Percentiles rank a stretch among this genome's conserved stretches.
phyloP scores from a whole-genome alignment of 768 basidiomycete genomes.

The Coprinopsis cinerea region DNA sequence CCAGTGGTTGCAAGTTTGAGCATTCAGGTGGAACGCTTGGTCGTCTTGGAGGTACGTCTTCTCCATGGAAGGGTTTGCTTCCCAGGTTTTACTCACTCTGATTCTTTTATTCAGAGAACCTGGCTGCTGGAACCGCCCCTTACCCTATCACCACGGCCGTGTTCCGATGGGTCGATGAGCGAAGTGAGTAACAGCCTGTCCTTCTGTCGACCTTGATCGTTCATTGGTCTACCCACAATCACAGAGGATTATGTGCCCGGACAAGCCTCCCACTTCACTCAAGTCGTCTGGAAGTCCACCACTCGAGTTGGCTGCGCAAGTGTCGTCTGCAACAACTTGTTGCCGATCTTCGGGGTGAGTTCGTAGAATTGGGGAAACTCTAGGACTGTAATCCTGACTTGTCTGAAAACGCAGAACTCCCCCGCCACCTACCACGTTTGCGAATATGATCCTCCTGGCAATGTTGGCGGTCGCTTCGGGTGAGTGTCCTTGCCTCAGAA shows the following conservation, averaged over 20 bases:
- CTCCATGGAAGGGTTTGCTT: not conserved
- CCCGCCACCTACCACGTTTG: slow-evolving; percentile 58
- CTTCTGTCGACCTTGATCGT: not conserved
- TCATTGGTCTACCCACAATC: not conserved
- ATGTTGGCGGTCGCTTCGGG: slow-evolving; percentile 57
- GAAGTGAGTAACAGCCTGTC: slow-evolving; percentile 52
- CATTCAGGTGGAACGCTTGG: slow-evolving; percentile 68
- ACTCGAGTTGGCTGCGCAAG: slow-evolving; percentile 51
- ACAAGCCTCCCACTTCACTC: slow-evolving; percentile 52
- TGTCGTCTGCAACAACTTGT: slow-evolving; percentile 46
- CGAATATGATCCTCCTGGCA: slow-evolving; percentile 62
- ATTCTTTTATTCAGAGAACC: slow-evolving; percentile 47
- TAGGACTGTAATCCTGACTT: not conserved
- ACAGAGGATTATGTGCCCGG: slow-evolving; percentile 36
- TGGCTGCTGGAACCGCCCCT: slow-evolving; percentile 65
- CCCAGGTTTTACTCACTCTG: not conserved
- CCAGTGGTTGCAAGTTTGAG: slow-evolving; percentile 57
- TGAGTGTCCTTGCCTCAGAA: slow-evolving; percentile 27
- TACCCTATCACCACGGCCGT: slow-evolving; percentile 44
- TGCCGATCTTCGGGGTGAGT: slow-evolving; percentile 52
- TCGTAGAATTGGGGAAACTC: no score
- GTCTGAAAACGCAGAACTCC: not conserved
- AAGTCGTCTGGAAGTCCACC: slow-evolving; percentile 59
- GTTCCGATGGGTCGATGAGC: slow-evolving; percentile 56
- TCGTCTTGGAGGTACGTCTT: slow-evolving; percentile 52